These are phyloP conservation scores for Xylaria sp. DNA, from an alignment of 2,329 filamentous ascomycete genomes.

Conservation along the genomic window DNA sequence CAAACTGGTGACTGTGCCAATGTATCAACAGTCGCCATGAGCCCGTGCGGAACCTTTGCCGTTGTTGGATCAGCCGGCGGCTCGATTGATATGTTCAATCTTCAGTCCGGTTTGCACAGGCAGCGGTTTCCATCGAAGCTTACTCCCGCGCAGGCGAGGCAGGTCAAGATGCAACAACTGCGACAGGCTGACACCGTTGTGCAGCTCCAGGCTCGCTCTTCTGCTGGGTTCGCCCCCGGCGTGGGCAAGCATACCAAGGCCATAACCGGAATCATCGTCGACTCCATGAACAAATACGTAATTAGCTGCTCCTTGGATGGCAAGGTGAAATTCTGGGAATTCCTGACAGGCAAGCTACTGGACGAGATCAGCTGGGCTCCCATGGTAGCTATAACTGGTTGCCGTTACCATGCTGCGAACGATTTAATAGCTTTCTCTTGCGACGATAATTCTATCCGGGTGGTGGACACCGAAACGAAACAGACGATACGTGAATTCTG, in stretches of 20 bases:
- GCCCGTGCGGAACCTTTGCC: slow-evolving; percentile 91
- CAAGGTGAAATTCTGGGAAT: slow-evolving; percentile 97
- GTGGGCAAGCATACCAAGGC: slow-evolving; percentile 77
- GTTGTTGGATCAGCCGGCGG: slow-evolving; percentile 83
- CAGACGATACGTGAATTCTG: slow-evolving; percentile 92
- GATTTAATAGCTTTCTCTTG: slow-evolving; percentile 88
- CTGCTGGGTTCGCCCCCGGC: slow-evolving; percentile 49
- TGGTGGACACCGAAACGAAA: slow-evolving; percentile 88
- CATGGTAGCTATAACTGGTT: slow-evolving; percentile 73
- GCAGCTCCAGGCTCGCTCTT: slow-evolving; percentile 53
- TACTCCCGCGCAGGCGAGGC: slow-evolving; percentile 76
- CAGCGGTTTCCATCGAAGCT: slow-evolving; percentile 83
- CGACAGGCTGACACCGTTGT: slow-evolving; percentile 61
- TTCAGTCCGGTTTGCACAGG: slow-evolving; percentile 88
- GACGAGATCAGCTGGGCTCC: slow-evolving; percentile 84
- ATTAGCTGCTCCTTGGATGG: slow-evolving; percentile 89
- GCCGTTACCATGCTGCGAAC: slow-evolving; percentile 79
- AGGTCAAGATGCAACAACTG: slow-evolving; percentile 68
- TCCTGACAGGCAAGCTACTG: slow-evolving; percentile 76
- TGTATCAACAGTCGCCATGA: slow-evolving; percentile 85
- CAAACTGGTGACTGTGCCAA: slow-evolving; percentile 81
- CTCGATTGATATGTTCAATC: slow-evolving; percentile 91
- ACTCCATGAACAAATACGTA: slow-evolving; percentile 83
- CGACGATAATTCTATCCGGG: slow-evolving; percentile 82
- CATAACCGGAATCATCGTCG: slow-evolving; percentile 84